These are phyloP conservation scores for Metschnikowia reukaufii DNA, from an alignment of 805 yeast species.

Conservation along the genomic window DNA sequence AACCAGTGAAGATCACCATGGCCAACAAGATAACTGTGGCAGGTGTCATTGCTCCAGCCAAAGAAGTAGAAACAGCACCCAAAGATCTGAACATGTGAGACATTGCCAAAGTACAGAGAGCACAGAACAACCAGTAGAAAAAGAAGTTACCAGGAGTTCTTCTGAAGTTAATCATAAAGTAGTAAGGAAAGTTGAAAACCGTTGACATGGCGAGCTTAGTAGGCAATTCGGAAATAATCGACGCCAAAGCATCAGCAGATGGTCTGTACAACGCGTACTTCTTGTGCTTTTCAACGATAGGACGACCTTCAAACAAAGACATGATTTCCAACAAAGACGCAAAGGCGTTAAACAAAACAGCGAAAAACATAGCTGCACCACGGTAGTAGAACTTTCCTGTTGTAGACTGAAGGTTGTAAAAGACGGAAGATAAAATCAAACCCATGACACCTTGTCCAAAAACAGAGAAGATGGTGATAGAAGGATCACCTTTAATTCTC, in stretches of 20 bases:
- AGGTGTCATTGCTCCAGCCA: conserved; percentile 46
- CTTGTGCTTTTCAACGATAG: conserved; percentile 69
- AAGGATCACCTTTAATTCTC: conserved; percentile 55
- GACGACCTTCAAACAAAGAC: conserved; percentile 57
- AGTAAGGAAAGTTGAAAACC: conserved; percentile 33
- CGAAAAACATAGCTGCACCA: conserved; percentile 63
- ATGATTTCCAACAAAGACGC: conserved; percentile 60
- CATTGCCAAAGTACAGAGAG: conserved; percentile 29
- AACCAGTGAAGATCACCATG: conserved; percentile 56
- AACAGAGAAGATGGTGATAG: conserved; percentile 51
- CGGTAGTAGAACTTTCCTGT: conserved; percentile 61
- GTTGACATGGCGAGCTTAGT: conserved; percentile 45
- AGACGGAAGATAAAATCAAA: conserved; percentile 60
- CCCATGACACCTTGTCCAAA: conserved; percentile 57
- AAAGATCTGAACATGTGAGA: conserved; percentile 42
- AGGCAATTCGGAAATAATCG: conserved; percentile 62
- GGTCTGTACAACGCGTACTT: conserved; percentile 72
- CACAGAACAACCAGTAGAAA: conserved; percentile 35
- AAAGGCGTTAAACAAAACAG: conserved; percentile 60
- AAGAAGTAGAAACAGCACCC: conserved; percentile 43
- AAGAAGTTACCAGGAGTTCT: conserved; percentile 39
- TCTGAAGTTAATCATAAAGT: conserved; percentile 35
- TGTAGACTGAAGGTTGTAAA: conserved; percentile 48
- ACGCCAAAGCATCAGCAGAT: conserved; percentile 68
- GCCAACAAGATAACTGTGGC: conserved; percentile 48